Percentiles rank a stretch among this genome's conserved stretches.
Conservation (phyloP, 495 filamentous ascomycete genomes). For the Stereocaulon alpinum region DNA sequence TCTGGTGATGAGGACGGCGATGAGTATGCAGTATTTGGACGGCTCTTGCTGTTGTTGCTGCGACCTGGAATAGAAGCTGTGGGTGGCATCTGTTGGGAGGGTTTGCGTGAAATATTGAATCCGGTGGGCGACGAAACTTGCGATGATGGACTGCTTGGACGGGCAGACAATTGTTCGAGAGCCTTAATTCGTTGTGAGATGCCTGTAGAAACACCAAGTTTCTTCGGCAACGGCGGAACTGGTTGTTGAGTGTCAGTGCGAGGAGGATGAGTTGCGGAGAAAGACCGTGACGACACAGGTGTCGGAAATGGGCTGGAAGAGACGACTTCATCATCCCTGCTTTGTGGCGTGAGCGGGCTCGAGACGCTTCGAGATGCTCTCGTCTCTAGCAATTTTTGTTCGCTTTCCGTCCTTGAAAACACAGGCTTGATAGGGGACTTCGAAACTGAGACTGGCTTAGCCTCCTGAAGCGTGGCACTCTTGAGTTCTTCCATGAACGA, state of each 20-base stretch:
- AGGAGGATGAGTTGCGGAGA: conserved; percentile 16
- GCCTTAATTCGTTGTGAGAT: conserved; percentile 88
- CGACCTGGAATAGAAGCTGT: conserved; percentile 17
- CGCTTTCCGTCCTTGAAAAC: conserved; percentile 39
- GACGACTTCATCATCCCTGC: conserved; percentile 23
- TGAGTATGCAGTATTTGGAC: conserved; percentile 22
- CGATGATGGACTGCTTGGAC: conserved; percentile 31
- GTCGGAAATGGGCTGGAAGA: conserved; percentile 27
- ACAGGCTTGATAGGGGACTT: conserved; percentile 70
- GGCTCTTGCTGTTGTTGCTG: conserved; percentile 26
- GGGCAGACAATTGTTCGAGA: conserved; percentile 59
- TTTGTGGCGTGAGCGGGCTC: conserved; percentile 17
- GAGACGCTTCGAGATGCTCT: conserved; percentile 43
- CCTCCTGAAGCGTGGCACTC: conserved; percentile 71
- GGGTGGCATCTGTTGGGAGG: conserved; percentile 16
- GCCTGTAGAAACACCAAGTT: conserved; percentile 71
- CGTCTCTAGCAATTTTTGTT: conserved; percentile 28
- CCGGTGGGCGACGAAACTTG: conserved; percentile 17
- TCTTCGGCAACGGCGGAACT: conserved; percentile 47
- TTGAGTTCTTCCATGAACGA: conserved; percentile 84
- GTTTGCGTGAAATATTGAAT: conserved; percentile 37
- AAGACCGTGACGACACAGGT: conserved; percentile 19
- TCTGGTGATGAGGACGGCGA: conserved; percentile 24
- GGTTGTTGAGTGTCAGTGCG: conserved; percentile 15
- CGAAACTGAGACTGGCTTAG: conserved; percentile 69